These are phyloP conservation scores for Calophaca sinica DNA, from an alignment of 306 rosid genomes.

Conservation along the genomic window DNA sequence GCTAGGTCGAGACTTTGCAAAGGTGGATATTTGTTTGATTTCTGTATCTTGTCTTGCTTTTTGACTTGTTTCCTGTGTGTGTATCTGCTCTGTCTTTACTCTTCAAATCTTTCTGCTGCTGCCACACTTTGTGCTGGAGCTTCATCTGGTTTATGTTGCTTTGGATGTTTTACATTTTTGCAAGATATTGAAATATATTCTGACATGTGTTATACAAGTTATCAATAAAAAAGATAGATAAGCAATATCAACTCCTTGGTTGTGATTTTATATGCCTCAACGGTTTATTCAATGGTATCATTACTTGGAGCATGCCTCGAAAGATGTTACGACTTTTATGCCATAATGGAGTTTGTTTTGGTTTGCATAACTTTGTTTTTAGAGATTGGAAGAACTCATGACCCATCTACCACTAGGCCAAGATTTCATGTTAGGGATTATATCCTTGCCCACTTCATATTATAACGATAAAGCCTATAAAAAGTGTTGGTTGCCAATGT, in stretches of 20 bases:
- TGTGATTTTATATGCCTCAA: slow-evolving; percentile 11
- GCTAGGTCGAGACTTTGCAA: slow-evolving; percentile 84
- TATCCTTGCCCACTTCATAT: slow-evolving; percentile 15
- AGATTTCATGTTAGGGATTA: background rate
- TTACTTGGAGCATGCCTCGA: slow-evolving; percentile 19
- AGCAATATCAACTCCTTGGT: slow-evolving; percentile 19
- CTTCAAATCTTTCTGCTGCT: slow-evolving; percentile 2
- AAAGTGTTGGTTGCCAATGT: slow-evolving; percentile 19
- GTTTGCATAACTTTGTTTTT: background rate
- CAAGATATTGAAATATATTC: background rate
- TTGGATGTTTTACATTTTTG: slow-evolving; percentile 7
- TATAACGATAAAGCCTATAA: slow-evolving; percentile 14
- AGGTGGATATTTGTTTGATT: slow-evolving; percentile 55
- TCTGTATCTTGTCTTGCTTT: slow-evolving; percentile 7
- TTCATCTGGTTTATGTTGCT: background rate
- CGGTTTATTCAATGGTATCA: slow-evolving; percentile 19
- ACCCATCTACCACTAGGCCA: background rate
- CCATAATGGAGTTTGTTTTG: slow-evolving; percentile 31
- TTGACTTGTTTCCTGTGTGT: slow-evolving; percentile 1
- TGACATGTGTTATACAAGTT: background rate
- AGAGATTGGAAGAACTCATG: background rate
- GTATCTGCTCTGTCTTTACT: background rate
- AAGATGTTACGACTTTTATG: slow-evolving; percentile 15
- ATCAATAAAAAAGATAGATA: background rate
- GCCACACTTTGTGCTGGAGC: background rate